Conservation (phyloP, 2,329 filamentous ascomycete species). For the Beauveria varroae region DNA sequence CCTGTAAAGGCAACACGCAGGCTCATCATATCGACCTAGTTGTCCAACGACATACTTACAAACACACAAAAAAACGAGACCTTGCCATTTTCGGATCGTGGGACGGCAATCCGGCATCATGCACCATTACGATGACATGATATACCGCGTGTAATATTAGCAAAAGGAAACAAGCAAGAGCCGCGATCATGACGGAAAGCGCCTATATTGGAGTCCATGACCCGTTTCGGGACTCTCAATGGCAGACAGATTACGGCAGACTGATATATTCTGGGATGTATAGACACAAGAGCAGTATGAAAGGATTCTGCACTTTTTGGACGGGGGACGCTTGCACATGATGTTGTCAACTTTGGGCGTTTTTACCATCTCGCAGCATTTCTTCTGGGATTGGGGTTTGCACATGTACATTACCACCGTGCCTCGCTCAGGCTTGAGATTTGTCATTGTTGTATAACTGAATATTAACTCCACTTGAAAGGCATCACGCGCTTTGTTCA, state of each 20-base stretch:
- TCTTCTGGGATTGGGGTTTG: constrained; percentile 2
- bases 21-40: background rate
- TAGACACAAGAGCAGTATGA: constrained; percentile 1
- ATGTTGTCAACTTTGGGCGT: constrained; percentile 8
- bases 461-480: constrained; percentile 11
- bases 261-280: background rate
- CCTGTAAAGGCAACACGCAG: constrained; percentile 30
- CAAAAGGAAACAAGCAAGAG: background rate
- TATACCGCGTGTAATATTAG: constrained; percentile 6
- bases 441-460: constrained; percentile 7
- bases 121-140: constrained; percentile 6
- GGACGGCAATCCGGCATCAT: background rate
- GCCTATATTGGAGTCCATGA: background rate
- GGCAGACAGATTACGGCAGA: background rate
- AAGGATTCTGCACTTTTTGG: background rate
- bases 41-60: background rate
- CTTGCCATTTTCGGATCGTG: background rate
- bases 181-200: background rate
- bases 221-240: background rate
- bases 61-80: background rate
- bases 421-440: constrained; percentile 7
- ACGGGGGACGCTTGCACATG: background rate
- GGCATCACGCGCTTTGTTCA: background rate
- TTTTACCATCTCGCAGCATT: constrained; percentile 5
- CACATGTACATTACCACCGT: constrained; percentile 11